These are phyloP conservation scores for Phylloporus sp. DNA, from an alignment of 768 basidiomycete species.

Conservation along the genomic window DNA sequence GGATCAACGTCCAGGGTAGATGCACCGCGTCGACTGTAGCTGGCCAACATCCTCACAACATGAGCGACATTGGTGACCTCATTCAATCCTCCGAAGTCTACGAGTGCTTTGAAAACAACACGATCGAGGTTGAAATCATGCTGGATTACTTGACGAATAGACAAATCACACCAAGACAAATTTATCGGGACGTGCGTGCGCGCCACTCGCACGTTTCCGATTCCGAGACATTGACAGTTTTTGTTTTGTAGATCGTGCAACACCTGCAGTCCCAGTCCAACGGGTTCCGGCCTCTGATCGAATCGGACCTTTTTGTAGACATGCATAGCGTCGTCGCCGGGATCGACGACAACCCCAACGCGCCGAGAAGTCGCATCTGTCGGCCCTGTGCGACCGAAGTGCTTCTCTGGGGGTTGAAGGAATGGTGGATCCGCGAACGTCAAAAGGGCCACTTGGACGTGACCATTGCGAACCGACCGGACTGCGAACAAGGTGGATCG, in stretches of 20 bases:
- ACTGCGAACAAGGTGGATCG: slow-evolving; percentile 59
- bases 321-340: slow-evolving; percentile 55
- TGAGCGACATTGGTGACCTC: slow-evolving; percentile 66
- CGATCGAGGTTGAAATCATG: slow-evolving; percentile 78
- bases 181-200: slow-evolving; percentile 67
- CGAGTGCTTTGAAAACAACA: slow-evolving; percentile 74
- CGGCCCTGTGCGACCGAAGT: slow-evolving; percentile 71
- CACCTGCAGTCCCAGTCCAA: slow-evolving; percentile 56
- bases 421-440: slow-evolving; percentile 82
- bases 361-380: slow-evolving; percentile 60
- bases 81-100: slow-evolving; percentile 73
- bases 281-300: slow-evolving; percentile 62
- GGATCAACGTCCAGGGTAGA: slow-evolving; percentile 69
- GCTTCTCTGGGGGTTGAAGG: slow-evolving; percentile 67
- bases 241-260: slow-evolving; percentile 53
- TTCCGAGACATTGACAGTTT: slow-evolving; percentile 4
- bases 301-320: slow-evolving; percentile 66
- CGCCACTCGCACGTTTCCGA: background rate
- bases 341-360: slow-evolving; percentile 49
- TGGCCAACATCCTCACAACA: slow-evolving; percentile 62
- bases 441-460: slow-evolving; percentile 61
- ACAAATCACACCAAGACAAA: slow-evolving; percentile 58
- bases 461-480: slow-evolving; percentile 50
- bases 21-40: slow-evolving; percentile 57
- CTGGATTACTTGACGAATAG: slow-evolving; percentile 70